Evolutionary conservation across 257 asterid species (phyloP), one percentile per base, ranked within the genome.

Genomic region (Ajuga chamaepitys): DNA sequence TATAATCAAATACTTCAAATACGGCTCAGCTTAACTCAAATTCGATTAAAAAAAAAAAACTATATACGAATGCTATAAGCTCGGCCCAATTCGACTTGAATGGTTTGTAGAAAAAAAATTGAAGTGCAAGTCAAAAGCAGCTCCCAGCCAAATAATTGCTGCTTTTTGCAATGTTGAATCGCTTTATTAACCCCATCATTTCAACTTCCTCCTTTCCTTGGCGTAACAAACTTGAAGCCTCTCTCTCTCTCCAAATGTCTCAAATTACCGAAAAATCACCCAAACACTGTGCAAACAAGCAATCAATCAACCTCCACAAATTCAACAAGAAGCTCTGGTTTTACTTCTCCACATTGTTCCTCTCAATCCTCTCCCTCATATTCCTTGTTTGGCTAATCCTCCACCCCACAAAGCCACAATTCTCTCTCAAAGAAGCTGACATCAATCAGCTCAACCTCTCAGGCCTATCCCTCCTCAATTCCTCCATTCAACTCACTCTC

Each of bases 241-340:
- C 67, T 24, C 53, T 45, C 71, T 22, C 53, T 63, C 58, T 7
- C 46, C 79, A 82, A 79, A 94, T 94, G 98, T 88, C 99, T 79
- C 66, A 61, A 80, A 54, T 86, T 68, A 13, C 70, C 71, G 93
- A 53, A 67, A 77, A 46, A 64, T 85, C 98, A 52, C 98, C 99
- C 72, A 85, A 95, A 80, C 95, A 91, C 75, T 95, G 98, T 63
- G 91, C 81, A 5, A 75, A 85, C 61, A 87, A 88, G 72, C 75
- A 82, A 58, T 46, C 75, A 22, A 42, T 73, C 67, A 70, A 4
- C 46, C 24, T 62, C 32, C 61, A 40, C 62, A 78, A 75, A 37
- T 72, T 85, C 79, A 85, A 80, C 85, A 86, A 80, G 47, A 93
- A 82, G 38, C 57, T 79, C 58, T 77, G 71, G 66, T 67, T 50